These are phyloP conservation scores for Ziziphus jujuba DNA, from an alignment of 306 rosid species.

Conservation along the genomic window DNA sequence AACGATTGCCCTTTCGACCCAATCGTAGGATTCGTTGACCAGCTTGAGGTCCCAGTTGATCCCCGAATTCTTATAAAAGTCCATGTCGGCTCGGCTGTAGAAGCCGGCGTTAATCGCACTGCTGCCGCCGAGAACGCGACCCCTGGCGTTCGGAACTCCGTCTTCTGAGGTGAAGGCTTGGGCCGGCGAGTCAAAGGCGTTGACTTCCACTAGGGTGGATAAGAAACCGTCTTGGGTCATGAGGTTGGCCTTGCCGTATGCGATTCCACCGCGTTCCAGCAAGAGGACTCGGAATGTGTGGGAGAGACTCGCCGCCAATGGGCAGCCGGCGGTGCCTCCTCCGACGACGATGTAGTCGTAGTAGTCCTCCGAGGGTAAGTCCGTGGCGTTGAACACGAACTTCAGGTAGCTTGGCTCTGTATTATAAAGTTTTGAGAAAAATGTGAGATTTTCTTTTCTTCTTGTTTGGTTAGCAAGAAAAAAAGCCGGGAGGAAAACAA, in stretches of 20 bases:
- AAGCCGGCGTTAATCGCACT: conserved; percentile 93
- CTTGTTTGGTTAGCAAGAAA: neutral
- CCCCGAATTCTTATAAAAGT: conserved; percentile 45
- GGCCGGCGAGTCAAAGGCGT: conserved; percentile 51
- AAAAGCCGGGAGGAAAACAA: too few species aligned
- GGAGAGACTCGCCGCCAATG: conserved; percentile 79
- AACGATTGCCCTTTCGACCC: conserved; percentile 81
- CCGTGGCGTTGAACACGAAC: conserved; percentile 64
- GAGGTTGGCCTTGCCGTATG: conserved; percentile 37
- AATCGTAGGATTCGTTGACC: conserved; percentile 70
- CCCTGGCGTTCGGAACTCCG: conserved; percentile 85
- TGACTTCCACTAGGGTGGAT: conserved; percentile 42
- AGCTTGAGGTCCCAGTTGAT: conserved; percentile 49
- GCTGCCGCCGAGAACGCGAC: conserved; percentile 93
- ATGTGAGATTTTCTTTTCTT: neutral
- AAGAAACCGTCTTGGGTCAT: conserved; percentile 90
- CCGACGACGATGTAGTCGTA: conserved; percentile 87
- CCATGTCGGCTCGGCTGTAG: conserved; percentile 74
- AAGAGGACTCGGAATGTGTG: conserved; percentile 50
- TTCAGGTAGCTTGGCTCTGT: conserved; percentile 48
- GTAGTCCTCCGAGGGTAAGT: conserved; percentile 63
- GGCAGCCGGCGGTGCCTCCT: conserved; percentile 96
- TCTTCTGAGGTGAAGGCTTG: conserved; percentile 79
- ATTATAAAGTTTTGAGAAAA: neutral
- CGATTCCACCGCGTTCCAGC: conserved; percentile 72